Evolutionary conservation across 2,329 filamentous ascomycete genomes (phyloP).

Genomic region (Bimuria novae-zelandiae): DNA sequence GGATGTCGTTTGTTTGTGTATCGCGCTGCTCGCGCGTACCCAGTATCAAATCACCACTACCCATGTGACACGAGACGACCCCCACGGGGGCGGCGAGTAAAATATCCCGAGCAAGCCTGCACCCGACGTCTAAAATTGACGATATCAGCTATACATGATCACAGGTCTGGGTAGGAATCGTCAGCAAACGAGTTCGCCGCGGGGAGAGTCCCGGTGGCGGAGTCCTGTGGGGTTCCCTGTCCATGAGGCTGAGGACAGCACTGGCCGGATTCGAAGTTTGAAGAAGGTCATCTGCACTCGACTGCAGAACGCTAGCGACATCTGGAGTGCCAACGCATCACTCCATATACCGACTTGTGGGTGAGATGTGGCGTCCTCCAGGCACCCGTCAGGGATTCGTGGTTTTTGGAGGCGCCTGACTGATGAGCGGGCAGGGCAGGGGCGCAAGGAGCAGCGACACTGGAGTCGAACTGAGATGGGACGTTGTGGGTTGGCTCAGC

Average conservation of each 20-base stretch:
- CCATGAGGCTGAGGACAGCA: conserved; percentile 39
- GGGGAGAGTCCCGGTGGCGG: conserved; percentile 32
- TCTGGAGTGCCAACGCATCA: conserved; percentile 42
- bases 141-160: conserved; percentile 30
- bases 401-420: conserved; percentile 38
- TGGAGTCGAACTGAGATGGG: conserved; percentile 2
- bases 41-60: conserved; percentile 15
- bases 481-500: conserved; percentile 15
- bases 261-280: conserved; percentile 31
- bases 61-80: conserved; percentile 34
- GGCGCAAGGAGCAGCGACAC: conserved; percentile 12
- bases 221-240: conserved; percentile 27
- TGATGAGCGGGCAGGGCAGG: conserved; percentile 24
- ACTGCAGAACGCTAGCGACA: conserved; percentile 37
- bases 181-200: conserved; percentile 36
- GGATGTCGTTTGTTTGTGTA: not conserved
- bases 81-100: conserved; percentile 37
- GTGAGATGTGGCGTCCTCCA: conserved; percentile 39
- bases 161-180: conserved; percentile 44
- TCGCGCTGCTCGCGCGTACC: conserved; percentile 8
- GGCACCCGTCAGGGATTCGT: conserved; percentile 30
- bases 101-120: conserved; percentile 8
- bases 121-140: conserved; percentile 17
- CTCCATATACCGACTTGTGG: conserved; percentile 39
- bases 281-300: conserved; percentile 38